Base-by-base conservation (phyloP, 331 rosid genomes). In the Stylosanthes scabra region DNA sequence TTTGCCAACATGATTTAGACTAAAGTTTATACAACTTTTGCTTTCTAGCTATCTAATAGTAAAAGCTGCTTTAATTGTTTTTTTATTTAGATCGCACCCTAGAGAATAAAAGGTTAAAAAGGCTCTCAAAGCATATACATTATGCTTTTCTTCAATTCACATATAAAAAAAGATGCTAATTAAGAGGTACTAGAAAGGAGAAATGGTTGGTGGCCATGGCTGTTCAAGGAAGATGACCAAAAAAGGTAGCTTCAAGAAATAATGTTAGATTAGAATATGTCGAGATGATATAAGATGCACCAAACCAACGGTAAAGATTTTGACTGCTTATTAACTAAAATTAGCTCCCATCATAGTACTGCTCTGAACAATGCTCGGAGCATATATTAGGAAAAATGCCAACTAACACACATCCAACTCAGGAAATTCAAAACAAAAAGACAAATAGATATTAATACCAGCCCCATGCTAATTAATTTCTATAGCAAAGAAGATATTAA, bases 191-290 rank as follows among this genome's bases (percentile, higher is more conserved):
- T 14, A 59, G 51, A 84, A 58, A 79, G 78, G 77, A 74, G 88
- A 71, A 68, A 3, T 14, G 77, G 69, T 70, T 70, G 77, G 75
- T 74, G 85, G 82, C 66, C 89, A 82, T 81, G 80, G 76, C 47
- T 82, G 86, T 74, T 81, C 27, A 27, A 28, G 81, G 85, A 79
- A 81, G 92, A 77, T 85, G 77, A 77, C 87, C 91, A 74, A 80
- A 68, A 76, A 59, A 74, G 14, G 37, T 57, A 57, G 25, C 75
- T 68, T 67, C 72, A 64, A 49, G 47, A 70, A 70, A 31, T 31
- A 20, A 20, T 20, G 25, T 20, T 20, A 56, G 14, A 20, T 77
- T 70, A 74, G 54, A 70, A 6, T 51, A 45, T 63, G 75, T 20
- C 25, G 70, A 16, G 82, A 74, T 73, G 68, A 75, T 67, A 65